Evolutionary conservation across 768 basidiomycete species (phyloP).

Genomic region (Tephrocybe sp.): DNA sequence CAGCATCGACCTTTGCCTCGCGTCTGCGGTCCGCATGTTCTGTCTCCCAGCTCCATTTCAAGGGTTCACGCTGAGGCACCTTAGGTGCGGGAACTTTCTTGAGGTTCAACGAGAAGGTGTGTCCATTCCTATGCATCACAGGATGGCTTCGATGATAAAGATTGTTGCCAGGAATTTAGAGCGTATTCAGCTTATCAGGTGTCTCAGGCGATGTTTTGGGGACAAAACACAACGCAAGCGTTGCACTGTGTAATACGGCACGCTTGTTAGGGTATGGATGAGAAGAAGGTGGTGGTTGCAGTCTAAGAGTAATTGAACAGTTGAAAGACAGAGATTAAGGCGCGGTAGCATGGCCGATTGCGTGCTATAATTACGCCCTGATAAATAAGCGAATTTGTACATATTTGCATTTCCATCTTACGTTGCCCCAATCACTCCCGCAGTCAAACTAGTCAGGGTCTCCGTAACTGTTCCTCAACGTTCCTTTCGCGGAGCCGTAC

Average conservation of each 20-base stretch:
- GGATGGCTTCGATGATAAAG: slow-evolving; percentile 18
- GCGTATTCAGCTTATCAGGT: slow-evolving; percentile 7
- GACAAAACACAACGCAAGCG: not conserved
- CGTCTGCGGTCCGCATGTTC: slow-evolving; percentile 70
- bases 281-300: slow-evolving; percentile 5
- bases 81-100: slow-evolving; percentile 9
- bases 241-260: not conserved
- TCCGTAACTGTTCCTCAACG: not conserved
- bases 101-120: slow-evolving; percentile 18
- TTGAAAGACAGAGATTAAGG: slow-evolving; percentile 11
- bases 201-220: not conserved
- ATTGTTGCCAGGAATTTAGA: slow-evolving; percentile 3
- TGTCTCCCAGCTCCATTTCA: slow-evolving; percentile 70
- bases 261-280: not conserved
- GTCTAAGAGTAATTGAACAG: slow-evolving; percentile 4
- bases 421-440: not conserved
- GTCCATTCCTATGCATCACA: slow-evolving; percentile 34
- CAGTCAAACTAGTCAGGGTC: not conserved
- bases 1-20: slow-evolving; percentile 65
- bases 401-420: slow-evolving; percentile 5
- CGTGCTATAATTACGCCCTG: slow-evolving; percentile 14
- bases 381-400: slow-evolving; percentile 18
- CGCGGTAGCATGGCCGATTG: slow-evolving; percentile 12
- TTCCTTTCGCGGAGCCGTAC: too few relatives aligned
- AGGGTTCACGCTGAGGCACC: slow-evolving; percentile 19